Percentiles rank a stretch among this genome's conserved stretches.
phyloP scores from a whole-genome alignment of 192 early-diverging fungal genomes.

The Backusella parvicylindrica region DNA sequence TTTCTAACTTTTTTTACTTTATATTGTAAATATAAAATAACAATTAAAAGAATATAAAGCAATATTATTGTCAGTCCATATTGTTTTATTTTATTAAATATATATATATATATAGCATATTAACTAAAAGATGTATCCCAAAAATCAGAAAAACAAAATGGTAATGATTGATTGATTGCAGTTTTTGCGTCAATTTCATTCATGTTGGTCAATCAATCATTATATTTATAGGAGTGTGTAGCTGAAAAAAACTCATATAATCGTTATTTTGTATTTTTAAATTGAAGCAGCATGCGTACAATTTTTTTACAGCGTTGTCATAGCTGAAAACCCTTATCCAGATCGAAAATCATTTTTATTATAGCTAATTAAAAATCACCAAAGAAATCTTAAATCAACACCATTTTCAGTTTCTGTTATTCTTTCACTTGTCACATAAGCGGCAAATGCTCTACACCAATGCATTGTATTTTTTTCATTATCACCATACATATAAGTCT shows the following conservation, averaged over 20 bases:
- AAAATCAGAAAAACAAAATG: no score
- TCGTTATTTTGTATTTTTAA: no score
- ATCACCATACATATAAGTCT: conserved; percentile 4
- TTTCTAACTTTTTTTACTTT: not conserved
- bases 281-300: no score
- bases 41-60: not conserved
- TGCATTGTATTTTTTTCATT: conserved; percentile 5
- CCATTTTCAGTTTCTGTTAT: not conserved
- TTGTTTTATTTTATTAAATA: no score
- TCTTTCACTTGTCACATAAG: not conserved
- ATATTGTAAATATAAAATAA: conserved; percentile 2
- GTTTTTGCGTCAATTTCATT: no score
- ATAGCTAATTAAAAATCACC: not conserved
- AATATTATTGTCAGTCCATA: no score
- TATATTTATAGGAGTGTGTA: no score
- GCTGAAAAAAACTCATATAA: no score
- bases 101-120: no score
- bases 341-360: not conserved
- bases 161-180: no score
- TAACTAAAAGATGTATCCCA: no score
- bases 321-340: not conserved
- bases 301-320: not conserved
- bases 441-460: conserved; percentile 1
- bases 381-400: conserved; percentile 9
- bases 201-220: no score